Evolutionary conservation across 2,329 filamentous ascomycete species (phyloP).

Genomic region (Aspergillus japonicus): DNA sequence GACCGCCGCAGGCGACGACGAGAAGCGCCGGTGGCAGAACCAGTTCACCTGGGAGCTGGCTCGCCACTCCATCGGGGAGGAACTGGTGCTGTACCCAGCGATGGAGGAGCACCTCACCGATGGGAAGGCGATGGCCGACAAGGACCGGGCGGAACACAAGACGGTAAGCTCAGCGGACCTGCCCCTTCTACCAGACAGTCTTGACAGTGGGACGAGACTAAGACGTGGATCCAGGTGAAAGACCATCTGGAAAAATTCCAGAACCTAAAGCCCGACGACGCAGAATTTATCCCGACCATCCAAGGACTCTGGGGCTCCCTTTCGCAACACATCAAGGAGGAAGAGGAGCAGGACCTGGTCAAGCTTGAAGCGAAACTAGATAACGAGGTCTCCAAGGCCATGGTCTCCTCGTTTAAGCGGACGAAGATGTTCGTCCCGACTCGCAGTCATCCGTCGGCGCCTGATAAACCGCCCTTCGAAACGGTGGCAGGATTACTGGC

Average conservation of each 20-base stretch:
- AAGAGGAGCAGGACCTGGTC: constrained; percentile 50
- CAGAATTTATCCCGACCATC: constrained; percentile 44
- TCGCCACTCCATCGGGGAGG: constrained; percentile 51
- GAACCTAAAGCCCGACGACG: constrained; percentile 37
- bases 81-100: constrained; percentile 54
- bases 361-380: constrained; percentile 46
- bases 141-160: constrained; percentile 49
- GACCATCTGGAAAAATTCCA: constrained; percentile 51
- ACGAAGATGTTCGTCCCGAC: constrained; percentile 56
- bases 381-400: constrained; percentile 29
- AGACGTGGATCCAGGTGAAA: constrained; percentile 45
- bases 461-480: constrained; percentile 56
- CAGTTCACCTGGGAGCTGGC: constrained; percentile 53
- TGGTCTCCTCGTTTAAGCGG: constrained; percentile 47
- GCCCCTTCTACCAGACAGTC: not conserved
- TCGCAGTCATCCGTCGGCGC: constrained; percentile 51
- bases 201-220: not conserved
- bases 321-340: constrained; percentile 49
- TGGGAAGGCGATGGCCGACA: constrained; percentile 47
- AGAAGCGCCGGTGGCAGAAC: constrained; percentile 47
- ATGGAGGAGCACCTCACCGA: constrained; percentile 49
- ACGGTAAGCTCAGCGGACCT: constrained; percentile 1
- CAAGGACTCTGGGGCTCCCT: constrained; percentile 44
- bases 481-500: constrained; percentile 54
- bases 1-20: constrained; percentile 38